Evolutionary conservation across 441 rosid genomes (phyloP).

Genomic region (Jatropha multifida): DNA sequence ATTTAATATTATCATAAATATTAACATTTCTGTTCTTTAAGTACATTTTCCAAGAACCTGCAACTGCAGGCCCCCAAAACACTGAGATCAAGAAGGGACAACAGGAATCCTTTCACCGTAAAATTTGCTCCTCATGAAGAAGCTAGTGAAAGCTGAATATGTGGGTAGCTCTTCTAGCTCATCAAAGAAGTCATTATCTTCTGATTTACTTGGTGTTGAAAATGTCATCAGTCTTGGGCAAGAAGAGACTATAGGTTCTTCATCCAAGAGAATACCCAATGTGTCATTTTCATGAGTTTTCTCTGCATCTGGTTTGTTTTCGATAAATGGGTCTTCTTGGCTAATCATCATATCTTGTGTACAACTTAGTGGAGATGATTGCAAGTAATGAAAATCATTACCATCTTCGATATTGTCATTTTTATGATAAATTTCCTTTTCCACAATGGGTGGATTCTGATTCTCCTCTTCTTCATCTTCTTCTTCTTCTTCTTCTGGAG

Average conservation of each 20-base stretch:
- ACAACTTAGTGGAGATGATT: slow-evolving; percentile 37
- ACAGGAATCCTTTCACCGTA: slow-evolving; percentile 62
- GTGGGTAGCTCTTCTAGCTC: slow-evolving; percentile 68
- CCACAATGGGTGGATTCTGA: slow-evolving; percentile 13
- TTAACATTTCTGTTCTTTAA: slow-evolving; percentile 9
- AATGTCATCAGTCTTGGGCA: slow-evolving; percentile 32
- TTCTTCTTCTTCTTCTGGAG: slow-evolving; percentile 27
- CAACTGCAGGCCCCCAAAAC: slow-evolving; percentile 1
- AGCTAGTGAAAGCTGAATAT: slow-evolving; percentile 47
- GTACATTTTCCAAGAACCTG: slow-evolving; percentile 28
- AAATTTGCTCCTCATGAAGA: slow-evolving; percentile 49
- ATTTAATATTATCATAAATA: slow-evolving; percentile 9
- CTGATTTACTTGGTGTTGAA: slow-evolving; percentile 34
- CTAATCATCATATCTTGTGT: slow-evolving; percentile 35
- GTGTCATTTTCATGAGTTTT: slow-evolving; percentile 18
- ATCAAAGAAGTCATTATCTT: slow-evolving; percentile 67
- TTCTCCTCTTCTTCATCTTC: slow-evolving; percentile 24
- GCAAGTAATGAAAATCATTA: slow-evolving; percentile 48
- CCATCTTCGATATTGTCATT: slow-evolving; percentile 22
- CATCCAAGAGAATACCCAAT: slow-evolving; percentile 40
- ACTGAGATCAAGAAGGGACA: slow-evolving; percentile 54
- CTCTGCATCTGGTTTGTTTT: slow-evolving; percentile 15
- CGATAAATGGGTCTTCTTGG: slow-evolving; percentile 38
- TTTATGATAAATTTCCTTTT: slow-evolving; percentile 24
- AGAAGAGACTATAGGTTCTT: slow-evolving; percentile 36